A percentile compares a stretch with the other conserved stretches of the same genome.
Conservation (phyloP, 2,329 filamentous ascomycete species). For the Sporothrix humicola region DNA sequence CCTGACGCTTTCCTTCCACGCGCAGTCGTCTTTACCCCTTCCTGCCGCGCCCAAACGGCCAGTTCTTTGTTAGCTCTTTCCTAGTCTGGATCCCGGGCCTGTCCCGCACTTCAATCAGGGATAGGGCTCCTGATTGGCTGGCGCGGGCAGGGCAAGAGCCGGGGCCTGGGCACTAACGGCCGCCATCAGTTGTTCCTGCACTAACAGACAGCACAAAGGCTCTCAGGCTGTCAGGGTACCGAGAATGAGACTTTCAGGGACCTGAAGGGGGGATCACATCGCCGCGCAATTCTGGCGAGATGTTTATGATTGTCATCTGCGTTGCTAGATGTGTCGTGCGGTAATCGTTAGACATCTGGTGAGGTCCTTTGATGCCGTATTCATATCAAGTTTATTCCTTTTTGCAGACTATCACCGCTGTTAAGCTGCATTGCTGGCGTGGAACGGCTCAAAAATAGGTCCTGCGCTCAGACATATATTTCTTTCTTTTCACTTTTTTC, state of each 20-base stretch:
- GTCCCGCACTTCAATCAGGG: constrained; percentile 38
- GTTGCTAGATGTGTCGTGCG: neutral
- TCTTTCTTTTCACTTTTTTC: constrained; percentile 1
- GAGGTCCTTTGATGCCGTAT: neutral
- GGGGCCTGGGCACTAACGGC: constrained; percentile 21
- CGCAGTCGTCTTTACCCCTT: constrained; percentile 21
- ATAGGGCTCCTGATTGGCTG: constrained; percentile 37
- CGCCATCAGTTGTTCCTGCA: neutral
- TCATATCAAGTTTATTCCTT: neutral
- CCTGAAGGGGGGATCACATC: neutral
- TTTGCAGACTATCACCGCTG: neutral
- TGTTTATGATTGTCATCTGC: neutral
- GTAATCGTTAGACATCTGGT: no score
- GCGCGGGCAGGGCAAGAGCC: constrained; percentile 17
- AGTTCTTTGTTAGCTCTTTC: constrained; percentile 29
- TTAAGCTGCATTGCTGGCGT: neutral
- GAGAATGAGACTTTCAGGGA: no score
- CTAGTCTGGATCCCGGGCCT: constrained; percentile 28
- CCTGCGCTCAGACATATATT: constrained; percentile 25
- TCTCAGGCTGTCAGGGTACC: no score
- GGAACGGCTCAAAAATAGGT: neutral
- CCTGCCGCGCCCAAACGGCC: constrained; percentile 1
- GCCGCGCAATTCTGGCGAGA: constrained; percentile 8
- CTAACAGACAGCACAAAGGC: neutral
- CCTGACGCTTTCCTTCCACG: constrained; percentile 10